These are phyloP conservation scores for Russula brevipes DNA, from an alignment of 768 basidiomycete genomes.

Conservation along the genomic window DNA sequence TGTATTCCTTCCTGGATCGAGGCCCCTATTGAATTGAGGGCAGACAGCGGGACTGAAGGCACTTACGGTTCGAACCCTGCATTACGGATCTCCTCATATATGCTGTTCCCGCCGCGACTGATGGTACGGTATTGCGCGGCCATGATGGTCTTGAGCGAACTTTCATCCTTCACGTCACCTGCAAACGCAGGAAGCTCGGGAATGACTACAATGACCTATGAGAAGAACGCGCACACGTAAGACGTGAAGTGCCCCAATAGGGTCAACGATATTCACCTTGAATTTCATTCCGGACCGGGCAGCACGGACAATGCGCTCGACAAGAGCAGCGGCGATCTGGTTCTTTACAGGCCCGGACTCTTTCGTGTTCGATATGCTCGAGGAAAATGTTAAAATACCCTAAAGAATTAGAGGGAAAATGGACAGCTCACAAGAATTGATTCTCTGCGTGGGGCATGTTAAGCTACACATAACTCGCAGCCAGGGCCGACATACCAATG, in stretches of 20 bases:
- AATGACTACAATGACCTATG: conserved; percentile 76
- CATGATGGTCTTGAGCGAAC: conserved; percentile 74
- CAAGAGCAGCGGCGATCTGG: conserved; percentile 75
- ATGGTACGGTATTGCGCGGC: conserved; percentile 85
- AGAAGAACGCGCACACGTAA: not conserved
- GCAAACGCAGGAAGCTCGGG: conserved; percentile 92
- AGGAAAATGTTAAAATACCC: conserved; percentile 5
- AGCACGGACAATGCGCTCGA: conserved; percentile 81
- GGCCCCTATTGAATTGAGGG: not conserved
- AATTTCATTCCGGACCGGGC: conserved; percentile 67
- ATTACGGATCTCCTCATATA: conserved; percentile 75
- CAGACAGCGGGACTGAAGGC: not conserved
- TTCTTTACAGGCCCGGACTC: conserved; percentile 69
- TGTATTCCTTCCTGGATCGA: conserved; percentile 61
- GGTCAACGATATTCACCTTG: conserved; percentile 43
- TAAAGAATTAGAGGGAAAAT: not conserved
- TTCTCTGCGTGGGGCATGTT: conserved; percentile 44
- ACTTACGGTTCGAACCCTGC: conserved; percentile 76
- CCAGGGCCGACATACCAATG: conserved; percentile 56
- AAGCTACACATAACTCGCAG: not conserved
- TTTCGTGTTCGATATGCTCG: conserved; percentile 71
- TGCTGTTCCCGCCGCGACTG: conserved; percentile 81
- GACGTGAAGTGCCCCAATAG: not conserved
- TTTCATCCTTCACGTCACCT: conserved; percentile 67
- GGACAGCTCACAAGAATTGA: conserved; percentile 71